Evolutionary conservation across 805 yeast species (phyloP).

Genomic region (Candida krabiensis): DNA sequence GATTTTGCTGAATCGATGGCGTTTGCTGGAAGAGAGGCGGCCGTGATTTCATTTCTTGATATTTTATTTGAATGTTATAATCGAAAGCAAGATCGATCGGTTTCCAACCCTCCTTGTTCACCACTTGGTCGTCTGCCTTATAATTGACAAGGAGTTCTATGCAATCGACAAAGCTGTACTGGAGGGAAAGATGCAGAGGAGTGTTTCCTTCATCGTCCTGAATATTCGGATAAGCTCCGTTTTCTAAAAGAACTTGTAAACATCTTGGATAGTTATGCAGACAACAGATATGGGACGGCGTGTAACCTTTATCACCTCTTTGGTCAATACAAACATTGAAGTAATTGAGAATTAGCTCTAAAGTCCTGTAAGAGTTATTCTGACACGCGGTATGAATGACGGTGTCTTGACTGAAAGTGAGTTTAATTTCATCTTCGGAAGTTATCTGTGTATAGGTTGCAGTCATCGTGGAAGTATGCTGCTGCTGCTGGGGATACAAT

Average conservation of each 20-base stretch:
- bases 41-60: constrained; percentile 30
- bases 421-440: constrained; percentile 34
- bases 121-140: constrained; percentile 46
- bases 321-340: constrained; percentile 49
- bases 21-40: constrained; percentile 23
- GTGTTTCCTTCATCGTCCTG: constrained; percentile 78
- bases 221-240: constrained; percentile 74
- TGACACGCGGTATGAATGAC: constrained; percentile 70
- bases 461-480: constrained; percentile 1
- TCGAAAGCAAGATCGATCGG: constrained; percentile 62
- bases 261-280: constrained; percentile 60
- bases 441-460: constrained; percentile 29
- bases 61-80: constrained; percentile 47
- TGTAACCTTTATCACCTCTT: constrained; percentile 47
- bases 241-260: constrained; percentile 60
- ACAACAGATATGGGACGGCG: constrained; percentile 72
- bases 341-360: constrained; percentile 71
- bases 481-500: constrained; percentile 4
- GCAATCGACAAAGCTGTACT: constrained; percentile 62
- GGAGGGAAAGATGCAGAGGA: constrained; percentile 80
- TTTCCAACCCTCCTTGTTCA: constrained; percentile 62
- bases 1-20: constrained; percentile 20
- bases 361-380: constrained; percentile 57
- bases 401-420: constrained; percentile 57
- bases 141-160: constrained; percentile 51